phyloP scores from a whole-genome alignment of 768 basidiomycete species.

The Glaciozyma martinii region DNA sequence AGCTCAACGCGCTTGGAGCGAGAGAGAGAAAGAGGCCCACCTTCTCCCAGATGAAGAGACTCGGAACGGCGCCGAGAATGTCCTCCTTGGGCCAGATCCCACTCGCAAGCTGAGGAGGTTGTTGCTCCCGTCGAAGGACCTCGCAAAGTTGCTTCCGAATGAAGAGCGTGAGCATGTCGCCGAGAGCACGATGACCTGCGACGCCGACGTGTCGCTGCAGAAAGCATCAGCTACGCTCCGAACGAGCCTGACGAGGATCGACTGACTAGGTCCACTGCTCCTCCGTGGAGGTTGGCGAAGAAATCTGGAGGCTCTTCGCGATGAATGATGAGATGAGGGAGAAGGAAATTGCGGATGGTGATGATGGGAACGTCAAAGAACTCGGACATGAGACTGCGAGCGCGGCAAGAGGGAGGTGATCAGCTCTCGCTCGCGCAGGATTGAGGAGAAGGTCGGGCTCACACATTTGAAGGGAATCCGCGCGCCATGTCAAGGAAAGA shows the following conservation, averaged over 20 bases:
- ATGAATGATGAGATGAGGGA: slow-evolving; percentile 18
- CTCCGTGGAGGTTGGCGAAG: slow-evolving; percentile 8
- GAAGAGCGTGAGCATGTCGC: slow-evolving; percentile 19
- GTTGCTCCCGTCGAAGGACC: neutral
- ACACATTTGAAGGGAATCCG: neutral
- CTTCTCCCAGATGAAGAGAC: neutral
- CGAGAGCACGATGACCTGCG: slow-evolving; percentile 4
- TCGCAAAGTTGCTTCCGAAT: slow-evolving; percentile 15
- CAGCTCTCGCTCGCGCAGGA: too few species aligned
- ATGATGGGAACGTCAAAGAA: slow-evolving; percentile 24
- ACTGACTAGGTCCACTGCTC: slow-evolving; percentile 1
- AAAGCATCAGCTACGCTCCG: neutral
- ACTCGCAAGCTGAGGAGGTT: neutral
- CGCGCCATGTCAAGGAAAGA: slow-evolving; percentile 10
- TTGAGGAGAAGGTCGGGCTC: too few species aligned
- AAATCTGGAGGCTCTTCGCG: slow-evolving; percentile 6
- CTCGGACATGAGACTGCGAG: neutral
- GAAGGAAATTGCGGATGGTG: slow-evolving; percentile 27
- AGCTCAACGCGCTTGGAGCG: too few species aligned
- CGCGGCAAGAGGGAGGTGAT: too few species aligned
- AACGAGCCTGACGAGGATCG: too few species aligned
- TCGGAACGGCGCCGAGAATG: neutral
- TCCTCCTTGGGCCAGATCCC: slow-evolving; percentile 2
- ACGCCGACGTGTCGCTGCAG: slow-evolving; percentile 13
- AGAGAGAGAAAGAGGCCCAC: neutral